Evolutionary conservation across 2,329 filamentous ascomycete genomes (phyloP).

Genomic region (Fusarium foetens): DNA sequence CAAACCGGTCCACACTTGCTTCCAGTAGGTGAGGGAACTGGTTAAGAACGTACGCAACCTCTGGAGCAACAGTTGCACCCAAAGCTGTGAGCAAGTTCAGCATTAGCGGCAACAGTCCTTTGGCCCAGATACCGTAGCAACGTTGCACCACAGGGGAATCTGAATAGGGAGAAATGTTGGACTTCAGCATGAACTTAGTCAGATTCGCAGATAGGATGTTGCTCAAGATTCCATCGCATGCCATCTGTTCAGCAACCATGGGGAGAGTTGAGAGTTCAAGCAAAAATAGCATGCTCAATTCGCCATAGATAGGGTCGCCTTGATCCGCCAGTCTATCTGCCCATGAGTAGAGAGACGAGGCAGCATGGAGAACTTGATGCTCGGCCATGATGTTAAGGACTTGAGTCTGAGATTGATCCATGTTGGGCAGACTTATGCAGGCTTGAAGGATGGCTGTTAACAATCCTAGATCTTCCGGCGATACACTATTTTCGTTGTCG

Average conservation of each 20-base stretch:
- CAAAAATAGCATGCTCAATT: slow-evolving; percentile 89
- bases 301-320: slow-evolving; percentile 90
- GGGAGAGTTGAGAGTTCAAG: slow-evolving; percentile 87
- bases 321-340: slow-evolving; percentile 81
- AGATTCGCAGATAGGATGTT: slow-evolving; percentile 83
- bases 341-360: slow-evolving; percentile 92
- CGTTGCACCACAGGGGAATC: slow-evolving; percentile 73
- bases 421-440: slow-evolving; percentile 80
- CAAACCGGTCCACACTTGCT: slow-evolving; percentile 77
- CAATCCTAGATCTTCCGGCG: slow-evolving; percentile 85
- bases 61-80: slow-evolving; percentile 81
- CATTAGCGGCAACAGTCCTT: slow-evolving; percentile 86
- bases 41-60: slow-evolving; percentile 88
- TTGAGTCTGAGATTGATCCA: slow-evolving; percentile 76
- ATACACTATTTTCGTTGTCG: slow-evolving; percentile 68
- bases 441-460: slow-evolving; percentile 90
- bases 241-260: slow-evolving; percentile 86
- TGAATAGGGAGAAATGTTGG: slow-evolving; percentile 81
- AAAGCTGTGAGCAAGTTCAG: slow-evolving; percentile 88
- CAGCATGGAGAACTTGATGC: slow-evolving; percentile 81
- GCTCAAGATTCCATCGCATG: slow-evolving; percentile 83
- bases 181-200: slow-evolving; percentile 78
- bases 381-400: slow-evolving; percentile 76
- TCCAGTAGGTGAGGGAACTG: slow-evolving; percentile 84
- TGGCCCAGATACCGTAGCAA: slow-evolving; percentile 89